These are phyloP conservation scores for Phanerochaete sordida DNA, from an alignment of 768 basidiomycete genomes.

Conservation along the genomic window DNA sequence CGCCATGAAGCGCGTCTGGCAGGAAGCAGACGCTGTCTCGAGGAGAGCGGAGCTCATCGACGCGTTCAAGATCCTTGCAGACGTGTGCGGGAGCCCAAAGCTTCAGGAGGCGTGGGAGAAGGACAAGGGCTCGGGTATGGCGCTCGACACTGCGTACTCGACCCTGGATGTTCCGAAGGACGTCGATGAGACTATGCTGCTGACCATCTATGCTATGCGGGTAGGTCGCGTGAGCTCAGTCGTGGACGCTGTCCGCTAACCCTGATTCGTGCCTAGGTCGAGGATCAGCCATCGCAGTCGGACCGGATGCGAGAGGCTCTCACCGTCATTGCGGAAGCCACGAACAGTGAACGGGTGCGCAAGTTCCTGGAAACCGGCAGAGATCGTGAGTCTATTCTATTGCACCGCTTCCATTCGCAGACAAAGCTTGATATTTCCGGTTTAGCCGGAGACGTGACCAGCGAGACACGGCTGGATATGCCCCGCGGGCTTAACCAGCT, in stretches of 20 bases:
- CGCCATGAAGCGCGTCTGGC: conserved; percentile 56
- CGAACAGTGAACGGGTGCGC: conserved; percentile 69
- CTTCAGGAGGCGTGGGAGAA: conserved; percentile 51
- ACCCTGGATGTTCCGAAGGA: conserved; percentile 66
- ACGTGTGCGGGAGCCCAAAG: conserved; percentile 49
- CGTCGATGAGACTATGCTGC: conserved; percentile 75
- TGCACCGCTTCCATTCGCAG: neutral
- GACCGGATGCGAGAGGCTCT: conserved; percentile 76
- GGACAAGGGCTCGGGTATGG: conserved; percentile 57
- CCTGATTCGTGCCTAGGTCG: conserved; percentile 42
- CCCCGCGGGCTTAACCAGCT: conserved; percentile 87
- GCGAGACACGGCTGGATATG: conserved; percentile 55
- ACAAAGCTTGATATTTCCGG: neutral
- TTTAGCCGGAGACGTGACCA: conserved; percentile 62
- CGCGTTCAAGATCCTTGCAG: conserved; percentile 66
- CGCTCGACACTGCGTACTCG: conserved; percentile 65
- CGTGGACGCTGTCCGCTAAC: conserved; percentile 8
- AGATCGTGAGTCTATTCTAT: conserved; percentile 59
- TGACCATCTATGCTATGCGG: conserved; percentile 69
- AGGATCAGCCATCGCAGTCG: conserved; percentile 63
- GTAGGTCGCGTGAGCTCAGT: conserved; percentile 37
- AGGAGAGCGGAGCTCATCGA: conserved; percentile 57
- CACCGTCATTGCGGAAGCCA: conserved; percentile 66
- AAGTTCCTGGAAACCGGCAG: conserved; percentile 60
- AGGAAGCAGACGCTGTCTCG: conserved; percentile 37